Evolutionary conservation across 1,284 basidiomycete genomes (phyloP).

Genomic region (Marasmius fiardii): DNA sequence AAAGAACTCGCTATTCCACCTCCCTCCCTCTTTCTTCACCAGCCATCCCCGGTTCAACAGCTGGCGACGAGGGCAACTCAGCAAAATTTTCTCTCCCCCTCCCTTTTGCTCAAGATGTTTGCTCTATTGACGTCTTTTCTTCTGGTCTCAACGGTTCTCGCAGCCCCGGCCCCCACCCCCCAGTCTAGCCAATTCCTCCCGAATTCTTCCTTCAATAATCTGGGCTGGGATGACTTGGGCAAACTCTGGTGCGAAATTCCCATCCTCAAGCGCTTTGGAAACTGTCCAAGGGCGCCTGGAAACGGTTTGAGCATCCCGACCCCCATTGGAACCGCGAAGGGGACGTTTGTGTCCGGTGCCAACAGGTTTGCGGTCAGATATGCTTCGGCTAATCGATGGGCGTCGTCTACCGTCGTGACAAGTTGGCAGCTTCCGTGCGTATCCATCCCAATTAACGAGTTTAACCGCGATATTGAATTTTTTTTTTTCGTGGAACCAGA

Average conservation of each 20-base stretch:
- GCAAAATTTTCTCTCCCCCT: conserved; percentile 15
- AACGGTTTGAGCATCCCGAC: conserved; percentile 36
- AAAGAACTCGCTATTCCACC: conserved; percentile 4
- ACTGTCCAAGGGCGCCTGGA: conserved; percentile 37
- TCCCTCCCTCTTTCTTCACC: conserved; percentile 15
- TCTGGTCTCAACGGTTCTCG: conserved; percentile 27
- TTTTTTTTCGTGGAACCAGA: too few relatives aligned
- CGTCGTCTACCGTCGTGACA: conserved; percentile 46
- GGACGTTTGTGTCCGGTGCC: conserved; percentile 44
- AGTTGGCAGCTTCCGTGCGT: conserved; percentile 64
- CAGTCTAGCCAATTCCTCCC: conserved; percentile 16
- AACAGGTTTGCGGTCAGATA: conserved; percentile 63
- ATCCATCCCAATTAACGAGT: too few relatives aligned
- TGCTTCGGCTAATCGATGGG: conserved; percentile 60
- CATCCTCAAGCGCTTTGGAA: conserved; percentile 28
- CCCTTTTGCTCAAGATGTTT: conserved; percentile 29
- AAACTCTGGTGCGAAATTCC: conserved; percentile 42
- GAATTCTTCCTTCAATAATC: conserved; percentile 15
- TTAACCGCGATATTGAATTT: too few relatives aligned
- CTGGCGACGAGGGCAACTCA: conserved; percentile 14
- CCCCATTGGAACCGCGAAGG: conserved; percentile 52
- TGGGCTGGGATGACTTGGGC: conserved; percentile 22
- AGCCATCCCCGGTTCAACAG: conserved; percentile 13
- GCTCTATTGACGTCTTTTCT: conserved; percentile 31
- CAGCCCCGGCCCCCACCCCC: conserved; percentile 25